Evolutionary conservation across 2,329 filamentous ascomycete genomes (phyloP), one percentile per base, ranked within the genome.

Genomic region (Exophiala sideris): DNA sequence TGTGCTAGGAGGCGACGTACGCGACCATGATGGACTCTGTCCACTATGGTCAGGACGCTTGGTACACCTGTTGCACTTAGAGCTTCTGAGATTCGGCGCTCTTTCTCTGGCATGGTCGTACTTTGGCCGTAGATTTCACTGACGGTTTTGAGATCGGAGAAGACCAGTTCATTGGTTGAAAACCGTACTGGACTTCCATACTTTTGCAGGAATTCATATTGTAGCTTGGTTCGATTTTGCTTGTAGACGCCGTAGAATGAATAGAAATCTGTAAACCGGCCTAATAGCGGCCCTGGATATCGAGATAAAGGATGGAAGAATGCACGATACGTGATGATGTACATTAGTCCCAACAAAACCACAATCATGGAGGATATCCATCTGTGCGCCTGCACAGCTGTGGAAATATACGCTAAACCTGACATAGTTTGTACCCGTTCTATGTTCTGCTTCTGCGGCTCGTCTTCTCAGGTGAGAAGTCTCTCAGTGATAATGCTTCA

Each of bases 171-270:
- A 18, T 50, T 45, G n/a, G 48, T 50, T 2, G 38, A 38, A 11
- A 35, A 20, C 6, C 48, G 48, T 24, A 50, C 39, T 11, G 48
- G 48, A 18, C 48, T 50, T 6, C 48, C 48, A 34, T 50, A 50
- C 8, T 20, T 18, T 20, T 34, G 48, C 36, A 50, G 48, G 8
- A 50, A 11, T 10, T 45, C 48, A 44, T 50, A 35, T 3, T 50
- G 48, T 24, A n/a, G 44, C 38, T 44, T 44, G 3, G 48, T 45
- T 24, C 48, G 44, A 24, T 10, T 3, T 33, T 39, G 10, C n/a
- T 18, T 33, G 48, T 44, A 18, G n/a, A 50, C 18, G 40, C 38
- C 48, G 38, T 16, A 33, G 12, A 50, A 5, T 3, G 18, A 11
- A 6, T n/a, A 7, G 4, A 50, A 32, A 20, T 50, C 48, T 4